Conservation (phyloP, 179 eudicot species). For the Spergularia azorica region DNA sequence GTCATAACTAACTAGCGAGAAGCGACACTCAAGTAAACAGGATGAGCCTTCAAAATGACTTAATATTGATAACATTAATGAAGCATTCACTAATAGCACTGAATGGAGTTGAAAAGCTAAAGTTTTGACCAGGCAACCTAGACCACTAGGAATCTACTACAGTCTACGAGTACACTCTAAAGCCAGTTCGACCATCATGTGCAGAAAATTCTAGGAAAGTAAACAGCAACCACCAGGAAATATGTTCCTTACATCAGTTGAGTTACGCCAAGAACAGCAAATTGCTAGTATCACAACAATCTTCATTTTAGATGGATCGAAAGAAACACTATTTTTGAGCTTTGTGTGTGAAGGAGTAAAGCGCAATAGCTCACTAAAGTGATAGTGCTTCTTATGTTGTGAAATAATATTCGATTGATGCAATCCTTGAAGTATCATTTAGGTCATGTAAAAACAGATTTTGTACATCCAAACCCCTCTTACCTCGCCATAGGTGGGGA, state of each 20-base stretch:
- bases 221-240: not conserved
- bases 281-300: not conserved
- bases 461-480: too few species aligned
- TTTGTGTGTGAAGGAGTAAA: too few species aligned
- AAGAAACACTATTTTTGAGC: too few species aligned
- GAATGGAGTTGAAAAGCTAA: not conserved
- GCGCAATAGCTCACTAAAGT: too few species aligned
- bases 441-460: too few species aligned
- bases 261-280: not conserved
- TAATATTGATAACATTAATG: not conserved
- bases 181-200: not conserved
- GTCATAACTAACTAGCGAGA: not conserved
- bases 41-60: not conserved
- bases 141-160: not conserved
- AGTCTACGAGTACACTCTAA: too few species aligned
- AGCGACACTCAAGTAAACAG: not conserved
- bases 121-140: not conserved
- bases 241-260: not conserved
- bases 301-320: too few species aligned
- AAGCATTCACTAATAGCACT: not conserved
- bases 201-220: not conserved
- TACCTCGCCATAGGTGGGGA: too few species aligned
- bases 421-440: too few species aligned
- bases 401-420: too few species aligned
- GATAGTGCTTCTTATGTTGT: too few species aligned